A percentile compares a stretch with the other conserved stretches of the same genome.
phyloP scores from a whole-genome alignment of 257 asterid genomes.

The Cruciata laevipes region DNA sequence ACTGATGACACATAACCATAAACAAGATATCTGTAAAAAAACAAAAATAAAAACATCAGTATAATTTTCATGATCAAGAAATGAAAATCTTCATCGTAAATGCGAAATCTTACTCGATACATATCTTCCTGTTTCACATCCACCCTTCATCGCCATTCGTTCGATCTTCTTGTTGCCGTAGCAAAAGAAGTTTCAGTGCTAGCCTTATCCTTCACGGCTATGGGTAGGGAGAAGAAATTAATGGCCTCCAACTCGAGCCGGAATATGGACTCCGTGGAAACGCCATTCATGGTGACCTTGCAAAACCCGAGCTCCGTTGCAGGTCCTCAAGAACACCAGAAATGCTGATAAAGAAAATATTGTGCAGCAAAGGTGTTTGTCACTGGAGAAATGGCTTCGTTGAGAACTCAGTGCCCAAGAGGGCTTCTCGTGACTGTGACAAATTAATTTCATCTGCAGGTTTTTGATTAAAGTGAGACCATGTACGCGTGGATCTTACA shows the following conservation, averaged over 20 bases:
- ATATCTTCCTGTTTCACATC: conserved; percentile 55
- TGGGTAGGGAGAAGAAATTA: conserved; percentile 57
- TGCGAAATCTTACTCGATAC: conserved; percentile 32
- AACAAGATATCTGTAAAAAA: conserved; percentile 21
- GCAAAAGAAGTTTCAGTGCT: conserved; percentile 46
- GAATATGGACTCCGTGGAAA: conserved; percentile 44
- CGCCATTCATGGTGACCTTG: conserved; percentile 55
- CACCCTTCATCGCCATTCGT: conserved; percentile 56
- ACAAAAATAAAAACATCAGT: neutral
- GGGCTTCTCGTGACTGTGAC: too few relatives aligned
- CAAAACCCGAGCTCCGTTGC: conserved; percentile 81
- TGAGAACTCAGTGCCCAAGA: too few relatives aligned
- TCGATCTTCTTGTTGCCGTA: conserved; percentile 60
- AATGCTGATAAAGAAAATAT: too few relatives aligned
- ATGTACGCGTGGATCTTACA: too few relatives aligned
- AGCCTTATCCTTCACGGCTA: conserved; percentile 40
- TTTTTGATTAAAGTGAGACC: too few relatives aligned
- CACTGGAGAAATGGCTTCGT: too few relatives aligned
- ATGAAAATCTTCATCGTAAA: too few relatives aligned
- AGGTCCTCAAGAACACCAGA: too few relatives aligned
- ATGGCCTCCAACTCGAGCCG: conserved; percentile 54
- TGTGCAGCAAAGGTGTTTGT: too few relatives aligned
- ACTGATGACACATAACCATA: conserved; percentile 25
- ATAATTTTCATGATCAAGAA: too few relatives aligned
- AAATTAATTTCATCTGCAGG: too few relatives aligned